Conservation (phyloP, 2,329 filamentous ascomycete species). For the Peltaster fructicola region DNA sequence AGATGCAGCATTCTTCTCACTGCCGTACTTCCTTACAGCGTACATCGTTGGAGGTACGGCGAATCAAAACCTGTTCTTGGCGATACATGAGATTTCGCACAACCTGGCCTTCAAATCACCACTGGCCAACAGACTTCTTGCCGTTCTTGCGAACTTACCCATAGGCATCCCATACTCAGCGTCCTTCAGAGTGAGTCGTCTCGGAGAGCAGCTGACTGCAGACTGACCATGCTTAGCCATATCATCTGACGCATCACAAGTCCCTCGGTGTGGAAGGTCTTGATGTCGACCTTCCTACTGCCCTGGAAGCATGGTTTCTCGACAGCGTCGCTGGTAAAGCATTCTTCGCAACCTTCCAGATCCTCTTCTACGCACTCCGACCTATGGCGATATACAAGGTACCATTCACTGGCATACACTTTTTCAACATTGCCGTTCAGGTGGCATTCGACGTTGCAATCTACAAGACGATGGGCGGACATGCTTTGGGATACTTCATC, state of each 20-base stretch:
- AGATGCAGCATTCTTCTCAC: slow-evolving; percentile 62
- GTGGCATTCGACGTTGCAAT: slow-evolving; percentile 59
- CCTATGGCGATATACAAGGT: slow-evolving; percentile 89
- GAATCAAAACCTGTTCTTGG: slow-evolving; percentile 96
- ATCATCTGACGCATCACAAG: slow-evolving; percentile 98
- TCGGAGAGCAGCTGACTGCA: background rate
- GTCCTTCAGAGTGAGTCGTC: slow-evolving; percentile 60
- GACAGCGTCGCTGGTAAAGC: slow-evolving; percentile 92
- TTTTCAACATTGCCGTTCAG: slow-evolving; percentile 64
- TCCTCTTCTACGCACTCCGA: slow-evolving; percentile 92
- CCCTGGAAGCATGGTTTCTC: slow-evolving; percentile 77
- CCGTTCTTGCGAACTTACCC: slow-evolving; percentile 85
- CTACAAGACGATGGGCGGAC: slow-evolving; percentile 39
- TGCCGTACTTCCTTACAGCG: slow-evolving; percentile 68
- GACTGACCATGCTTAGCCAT: slow-evolving; percentile 41
- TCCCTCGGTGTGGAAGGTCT: slow-evolving; percentile 90
- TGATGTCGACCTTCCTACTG: slow-evolving; percentile 87
- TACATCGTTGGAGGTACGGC: slow-evolving; percentile 88
- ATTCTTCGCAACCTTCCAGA: slow-evolving; percentile 98
- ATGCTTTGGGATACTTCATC: slow-evolving; percentile 65
- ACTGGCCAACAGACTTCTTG: slow-evolving; percentile 64
- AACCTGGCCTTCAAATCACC: slow-evolving; percentile 82
- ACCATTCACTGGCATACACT: slow-evolving; percentile 70
- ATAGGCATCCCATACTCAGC: slow-evolving; percentile 94
- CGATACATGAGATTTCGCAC: slow-evolving; percentile 97